A percentile compares a stretch with the other conserved stretches of the same genome.
phyloP scores from a whole-genome alignment of 441 rosid species.

The Euphorbia corollata region DNA sequence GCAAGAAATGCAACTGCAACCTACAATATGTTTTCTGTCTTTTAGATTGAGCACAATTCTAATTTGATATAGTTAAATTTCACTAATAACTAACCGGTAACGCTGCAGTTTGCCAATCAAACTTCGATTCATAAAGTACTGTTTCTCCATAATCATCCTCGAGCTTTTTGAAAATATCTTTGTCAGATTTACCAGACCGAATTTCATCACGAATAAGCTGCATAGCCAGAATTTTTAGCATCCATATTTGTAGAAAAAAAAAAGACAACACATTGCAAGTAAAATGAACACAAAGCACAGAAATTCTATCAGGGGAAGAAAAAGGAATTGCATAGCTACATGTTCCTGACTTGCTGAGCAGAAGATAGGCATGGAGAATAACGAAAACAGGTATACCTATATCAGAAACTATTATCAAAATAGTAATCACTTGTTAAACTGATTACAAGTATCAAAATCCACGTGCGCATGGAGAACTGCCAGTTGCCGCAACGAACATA shows the following conservation, averaged over 20 bases:
- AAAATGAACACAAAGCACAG: no score
- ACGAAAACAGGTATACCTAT: neutral
- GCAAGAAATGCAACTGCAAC: constrained; percentile 65
- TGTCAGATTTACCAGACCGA: constrained; percentile 71
- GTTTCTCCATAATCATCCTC: constrained; percentile 93
- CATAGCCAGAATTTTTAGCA: constrained; percentile 13
- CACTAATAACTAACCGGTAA: constrained; percentile 59
- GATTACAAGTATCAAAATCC: neutral
- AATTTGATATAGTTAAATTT: neutral
- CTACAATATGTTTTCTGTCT: constrained; percentile 29
- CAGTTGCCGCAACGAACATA: neutral
- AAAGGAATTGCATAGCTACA: neutral
- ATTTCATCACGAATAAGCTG: constrained; percentile 91
- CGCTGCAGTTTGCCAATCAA: constrained; percentile 86
- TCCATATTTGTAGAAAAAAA: neutral
- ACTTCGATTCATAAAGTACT: constrained; percentile 82
- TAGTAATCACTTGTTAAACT: neutral
- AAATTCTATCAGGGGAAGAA: neutral
- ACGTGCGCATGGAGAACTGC: neutral
- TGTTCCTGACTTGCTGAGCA: neutral
- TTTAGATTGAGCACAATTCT: neutral
- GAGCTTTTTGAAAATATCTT: constrained; percentile 77
- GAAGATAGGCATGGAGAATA: neutral
- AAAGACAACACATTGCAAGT: neutral
- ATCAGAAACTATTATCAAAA: neutral